Base-by-base conservation (phyloP, 2,329 filamentous ascomycete species). In the Periconia macrospinosa region DNA sequence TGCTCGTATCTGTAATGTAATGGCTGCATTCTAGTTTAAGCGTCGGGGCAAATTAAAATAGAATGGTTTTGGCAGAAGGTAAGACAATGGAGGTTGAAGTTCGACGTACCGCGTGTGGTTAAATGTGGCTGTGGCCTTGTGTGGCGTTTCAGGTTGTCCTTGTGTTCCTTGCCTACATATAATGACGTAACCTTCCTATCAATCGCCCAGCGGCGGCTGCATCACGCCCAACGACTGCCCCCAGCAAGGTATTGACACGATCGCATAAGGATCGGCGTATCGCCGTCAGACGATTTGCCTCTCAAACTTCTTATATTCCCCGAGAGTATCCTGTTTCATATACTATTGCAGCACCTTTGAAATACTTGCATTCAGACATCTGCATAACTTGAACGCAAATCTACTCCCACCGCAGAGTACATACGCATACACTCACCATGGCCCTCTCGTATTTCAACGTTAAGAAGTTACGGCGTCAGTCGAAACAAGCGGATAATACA, bases 401-500 rank as follows among this genome's bases (percentile, higher is more conserved):
- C 23, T 27, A 27, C 23, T 8, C 33, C 11, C 11, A 5, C 33
- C 15, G 33, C 33, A 37, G 11, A 30, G 3, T 45, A 30, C 13
- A 45, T 23, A 11, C 10, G 3, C 13, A 30, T 7, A 18, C 44
- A 2, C 41, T 19, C 53, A 57, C 44, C 5, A 72, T 72, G 68
- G 58, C 68, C 5, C 63, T 64, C 17, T 71, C 59, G 8, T 62
- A 62, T 47, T 62, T 64, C 52, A 60, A 70, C 44, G 55, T 71
- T 6, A 68, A 72, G 45, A 73, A 72, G 53, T 58, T 71, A 37
- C 67, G 66, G 10, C 65, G 66, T 13, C 66, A 70, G 50, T 68
- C 67, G 2, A 72, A 71, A 55, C 66, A 72, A 50, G 41, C 56
- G 14, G 64, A 61, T 46, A 20, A 60, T 14, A 37, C 49, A 20